These are phyloP conservation scores for Trifolium subterraneum DNA, from an alignment of 306 rosid genomes.

Conservation along the genomic window DNA sequence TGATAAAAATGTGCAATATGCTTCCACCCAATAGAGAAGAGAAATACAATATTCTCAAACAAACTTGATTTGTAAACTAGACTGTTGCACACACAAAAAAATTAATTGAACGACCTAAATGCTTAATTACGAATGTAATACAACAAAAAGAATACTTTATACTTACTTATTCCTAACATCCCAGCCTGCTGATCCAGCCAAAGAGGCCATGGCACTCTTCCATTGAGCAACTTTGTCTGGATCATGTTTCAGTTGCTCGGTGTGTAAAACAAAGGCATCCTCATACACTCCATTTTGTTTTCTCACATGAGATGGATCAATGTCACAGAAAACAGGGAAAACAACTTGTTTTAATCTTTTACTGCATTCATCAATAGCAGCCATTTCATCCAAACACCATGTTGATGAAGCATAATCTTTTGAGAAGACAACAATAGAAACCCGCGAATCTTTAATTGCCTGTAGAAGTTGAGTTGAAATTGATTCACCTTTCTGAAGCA, in stretches of 20 bases:
- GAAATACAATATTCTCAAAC: no score
- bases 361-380: neutral
- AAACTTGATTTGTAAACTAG: no score
- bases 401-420: neutral
- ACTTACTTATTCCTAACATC: neutral
- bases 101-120: no score
- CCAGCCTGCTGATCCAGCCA: neutral
- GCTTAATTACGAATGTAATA: no score
- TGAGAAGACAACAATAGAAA: slow-evolving; percentile 10
- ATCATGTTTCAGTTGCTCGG: neutral
- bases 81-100: no score
- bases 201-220: neutral
- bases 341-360: neutral
- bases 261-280: slow-evolving; percentile 4
- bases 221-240: neutral
- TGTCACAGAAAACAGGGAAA: neutral
- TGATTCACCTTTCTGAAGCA: no score
- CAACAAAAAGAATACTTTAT: no score
- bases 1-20: no score
- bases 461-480: neutral
- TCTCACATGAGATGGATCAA: neutral
- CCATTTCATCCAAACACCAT: slow-evolving; percentile 30
- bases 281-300: neutral
- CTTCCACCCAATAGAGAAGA: no score
- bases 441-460: neutral